phyloP scores from a whole-genome alignment of 495 filamentous ascomycete species.

The Terfezia boudieri region DNA sequence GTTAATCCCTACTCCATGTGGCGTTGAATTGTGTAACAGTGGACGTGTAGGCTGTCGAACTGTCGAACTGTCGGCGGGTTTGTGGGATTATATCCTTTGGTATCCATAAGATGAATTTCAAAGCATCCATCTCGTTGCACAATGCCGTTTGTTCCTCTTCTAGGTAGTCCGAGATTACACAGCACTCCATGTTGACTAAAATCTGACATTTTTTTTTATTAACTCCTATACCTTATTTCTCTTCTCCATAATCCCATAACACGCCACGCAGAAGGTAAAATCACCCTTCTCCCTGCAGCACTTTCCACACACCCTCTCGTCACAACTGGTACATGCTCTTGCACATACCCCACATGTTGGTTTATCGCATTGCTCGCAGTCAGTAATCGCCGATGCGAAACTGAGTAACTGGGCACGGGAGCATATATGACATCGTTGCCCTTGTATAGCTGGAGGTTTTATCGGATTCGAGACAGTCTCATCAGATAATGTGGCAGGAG shows the following conservation, averaged over 20 bases:
- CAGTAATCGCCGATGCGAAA: slow-evolving; percentile 8
- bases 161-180: too few species aligned
- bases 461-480: slow-evolving; percentile 1
- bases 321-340: slow-evolving; percentile 8
- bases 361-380: slow-evolving; percentile 5
- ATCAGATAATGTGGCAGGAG: neutral
- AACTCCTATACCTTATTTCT: neutral
- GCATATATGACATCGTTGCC: slow-evolving; percentile 10
- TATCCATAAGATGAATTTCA: too few species aligned
- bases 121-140: too few species aligned
- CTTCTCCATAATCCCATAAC: neutral
- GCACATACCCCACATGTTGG: slow-evolving; percentile 13
- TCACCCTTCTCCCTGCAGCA: slow-evolving; percentile 12
- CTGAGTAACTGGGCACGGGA: slow-evolving; percentile 9
- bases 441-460: neutral
- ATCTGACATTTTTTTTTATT: neutral
- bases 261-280: slow-evolving; percentile 8
- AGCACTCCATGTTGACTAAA: neutral
- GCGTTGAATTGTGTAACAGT: too few species aligned
- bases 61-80: too few species aligned
- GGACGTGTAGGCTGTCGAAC: too few species aligned
- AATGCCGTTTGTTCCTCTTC: too few species aligned
- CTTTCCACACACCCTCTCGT: slow-evolving; percentile 12
- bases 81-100: too few species aligned
- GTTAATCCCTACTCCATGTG: too few species aligned